Evolutionary conservation across 768 basidiomycete species (phyloP), one percentile per base, ranked within the genome.

Genomic region (Lepiota brunneoincarnata): DNA sequence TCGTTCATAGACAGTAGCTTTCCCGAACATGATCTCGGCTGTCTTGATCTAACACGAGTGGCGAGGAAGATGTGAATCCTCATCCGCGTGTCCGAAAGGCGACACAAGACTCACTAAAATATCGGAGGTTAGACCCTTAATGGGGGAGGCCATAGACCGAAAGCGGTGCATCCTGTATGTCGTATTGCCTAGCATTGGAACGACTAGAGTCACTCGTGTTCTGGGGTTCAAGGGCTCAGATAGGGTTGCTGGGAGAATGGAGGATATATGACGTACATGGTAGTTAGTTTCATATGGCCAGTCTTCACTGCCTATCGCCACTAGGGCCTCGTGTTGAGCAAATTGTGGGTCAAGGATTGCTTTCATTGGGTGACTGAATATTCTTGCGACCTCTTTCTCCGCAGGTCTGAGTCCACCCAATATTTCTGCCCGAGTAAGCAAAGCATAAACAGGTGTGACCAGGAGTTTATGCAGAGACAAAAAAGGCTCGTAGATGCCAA

Each of bases 81-180:
- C 45, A 21, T 45, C 24, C 41, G 58, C 14, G 36, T 17, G 34
- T 26, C 10, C 11, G 20, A 55, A 26, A 39, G 39, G 24, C 18
- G 38, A 26, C n/a, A 40, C 14, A 31, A 31, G 6, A 55, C 86
- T 55, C 58, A 91, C 91, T 48, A 95, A 70, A 12, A 95, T 89
- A 58, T 92, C 88, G 1, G 89, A 76, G 1, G 92, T 94, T 2
- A 95, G 67, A 0, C 93, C 93, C 66, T 91, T 92, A 54, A 95
- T 78, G 0, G 92, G 84, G 15, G 91, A 92, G 0, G 86, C 86
- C 0, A 75, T 76, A 2, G 87, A 85, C 34, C 90, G 80, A 61
- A 96, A 87, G 6, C 93, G 84, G 64, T 95, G 91, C 82, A 91
- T 86, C 15, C 93, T 81, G 60, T 93, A 94, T 0, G 70, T 59